Conservation (phyloP, 192 early-diverging fungal genomes). For the Gryganskiella cystojenkinii region DNA sequence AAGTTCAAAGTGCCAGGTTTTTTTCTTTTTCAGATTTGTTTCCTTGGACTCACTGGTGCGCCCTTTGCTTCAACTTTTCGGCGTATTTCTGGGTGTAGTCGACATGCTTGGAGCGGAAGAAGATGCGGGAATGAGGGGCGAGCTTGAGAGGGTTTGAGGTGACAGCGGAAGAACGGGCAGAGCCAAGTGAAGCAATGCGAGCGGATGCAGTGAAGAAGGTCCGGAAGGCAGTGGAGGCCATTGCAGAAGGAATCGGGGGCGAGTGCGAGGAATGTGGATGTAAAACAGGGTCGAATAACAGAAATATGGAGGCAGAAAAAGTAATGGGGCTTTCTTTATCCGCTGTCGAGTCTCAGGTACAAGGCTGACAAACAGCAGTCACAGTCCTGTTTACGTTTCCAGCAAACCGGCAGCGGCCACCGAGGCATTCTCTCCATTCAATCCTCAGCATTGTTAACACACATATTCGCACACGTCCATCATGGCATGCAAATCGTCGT, state of each 20-base stretch:
- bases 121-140: conserved; percentile 12
- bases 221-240: conserved; percentile 47
- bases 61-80: conserved; percentile 66
- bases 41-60: conserved; percentile 56
- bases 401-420: no score
- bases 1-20: no score
- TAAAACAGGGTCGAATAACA: background rate
- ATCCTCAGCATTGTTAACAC: no score
- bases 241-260: conserved; percentile 3
- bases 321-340: no score
- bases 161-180: background rate
- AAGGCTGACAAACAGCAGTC: no score
- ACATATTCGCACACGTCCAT: no score
- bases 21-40: background rate
- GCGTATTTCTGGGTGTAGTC: conserved; percentile 74
- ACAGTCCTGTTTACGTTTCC: no score
- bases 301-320: no score
- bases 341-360: no score
- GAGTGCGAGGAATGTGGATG: background rate
- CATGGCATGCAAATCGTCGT: no score
- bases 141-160: conserved; percentile 19
- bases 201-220: conserved; percentile 19
- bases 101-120: conserved; percentile 47
- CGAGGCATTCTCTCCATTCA: no score
- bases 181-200: background rate